Base-by-base conservation (phyloP, 2,329 filamentous ascomycete genomes). In the Knufia petricola region DNA sequence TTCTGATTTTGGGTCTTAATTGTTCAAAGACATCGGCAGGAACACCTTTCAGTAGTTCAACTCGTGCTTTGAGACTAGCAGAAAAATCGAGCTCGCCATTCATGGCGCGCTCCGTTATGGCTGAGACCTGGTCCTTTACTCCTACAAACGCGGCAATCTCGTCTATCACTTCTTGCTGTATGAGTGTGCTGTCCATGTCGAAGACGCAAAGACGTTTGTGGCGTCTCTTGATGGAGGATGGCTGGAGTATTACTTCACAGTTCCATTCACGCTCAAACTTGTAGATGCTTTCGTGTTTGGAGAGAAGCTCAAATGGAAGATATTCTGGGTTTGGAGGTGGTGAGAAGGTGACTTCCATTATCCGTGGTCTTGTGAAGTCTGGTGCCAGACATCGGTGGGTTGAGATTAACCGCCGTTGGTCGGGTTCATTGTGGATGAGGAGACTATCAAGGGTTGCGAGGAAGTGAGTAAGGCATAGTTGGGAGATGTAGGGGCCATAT, bases 151-250 rank as follows among this genome's bases (percentile, higher is more conserved):
- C 81, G 3, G 92, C 92, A 49, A 98, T 82, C 60, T 96, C 82
- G 66, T 98, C 92, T 63, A 98, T 96, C 52, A 95, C 89, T 70
- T 98, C 92, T 66, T 98, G 89, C 47, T 90, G 85, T 64, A 98
- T 96, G 52, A 98, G 77, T 0, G 92, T 98, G 66, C 85, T 92
- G 70, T 98, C 92, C 92, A 98, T 98, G 66, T 98, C 92, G 62
- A 98, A 98, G 26, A 95, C 87, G 2, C 90, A 88, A 9, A 96
- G 74, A 7, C 90, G 79, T 56, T 89, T 89, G 66, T 94, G 79
- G 23, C 83, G 77, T 50, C 87, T 75, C 72, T 83, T 87, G 26
- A 90, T 73, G 24, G 72, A 77, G 61, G 90, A 85, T 34, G 67
- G 67, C 65, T 94, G 86, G 53, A 94, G 73, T 17, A 85, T 78